Base-by-base conservation (phyloP, 768 basidiomycete genomes). In the Ephemerocybe angulata region DNA sequence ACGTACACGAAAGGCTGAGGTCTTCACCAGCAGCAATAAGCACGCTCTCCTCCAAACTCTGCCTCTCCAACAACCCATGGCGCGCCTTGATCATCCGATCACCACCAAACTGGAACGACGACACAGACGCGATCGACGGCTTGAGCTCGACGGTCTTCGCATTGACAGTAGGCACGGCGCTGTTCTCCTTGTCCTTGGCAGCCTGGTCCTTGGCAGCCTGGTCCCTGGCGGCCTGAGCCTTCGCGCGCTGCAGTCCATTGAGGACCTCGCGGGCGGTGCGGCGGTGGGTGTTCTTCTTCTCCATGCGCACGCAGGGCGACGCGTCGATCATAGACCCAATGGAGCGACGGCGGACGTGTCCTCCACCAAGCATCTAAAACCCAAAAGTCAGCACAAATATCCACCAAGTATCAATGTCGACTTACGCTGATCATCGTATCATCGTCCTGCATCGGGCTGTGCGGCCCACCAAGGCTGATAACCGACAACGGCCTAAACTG, bases 371-470 rank as follows among this genome's bases (percentile, higher is more conserved):
- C 88, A 92, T 90, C 86, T 89, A 57, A 1, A 55, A 49, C 13
- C 1, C 19, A 28, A 35, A 5, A n/a, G 43, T 8, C 33, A 38
- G 17, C 10, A 25, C 55, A 50, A 57, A 52, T 21, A 47, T 27
- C 53, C 29, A 7, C 27, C 50, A 40, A 65, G 44, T 40, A 25
- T 25, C 21, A 22, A 43, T 2, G 25, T 15, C 30, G 21, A 71
- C 84, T 63, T 67, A 89, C 87, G 35, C 80, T 82, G 44, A 91
- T 86, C 88, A 90, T 89, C 0, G 90, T 91, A 60, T 91, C 89
- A 55, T 90, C 87, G 25, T 90, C 88, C 58, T 76, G 77, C 41
- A 69, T 67, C 0, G 84, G 78, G 55, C 80, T 82, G 38, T 82
- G 78, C 3, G 69, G 65, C 27, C 71, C 73, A 55, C 70, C 55